phyloP scores from a whole-genome alignment of 257 asterid genomes.

The Eustoma russellianum region DNA sequence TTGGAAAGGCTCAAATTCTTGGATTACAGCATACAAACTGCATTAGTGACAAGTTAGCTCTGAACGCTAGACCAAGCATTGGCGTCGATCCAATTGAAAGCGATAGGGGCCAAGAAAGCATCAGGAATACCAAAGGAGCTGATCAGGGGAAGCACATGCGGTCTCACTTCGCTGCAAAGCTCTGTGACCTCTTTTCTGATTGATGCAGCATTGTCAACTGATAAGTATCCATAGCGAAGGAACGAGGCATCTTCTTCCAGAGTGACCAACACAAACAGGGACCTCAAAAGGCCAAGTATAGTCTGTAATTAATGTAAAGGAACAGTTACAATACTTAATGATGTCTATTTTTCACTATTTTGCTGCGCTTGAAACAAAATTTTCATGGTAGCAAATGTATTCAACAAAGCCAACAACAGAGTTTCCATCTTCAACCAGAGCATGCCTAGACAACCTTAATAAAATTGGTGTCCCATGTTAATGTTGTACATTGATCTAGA shows the following conservation, averaged over 20 bases:
- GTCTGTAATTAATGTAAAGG: slow-evolving; percentile 33
- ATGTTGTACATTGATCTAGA: not conserved
- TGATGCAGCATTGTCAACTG: slow-evolving; percentile 46
- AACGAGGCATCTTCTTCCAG: slow-evolving; percentile 87
- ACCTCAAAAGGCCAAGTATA: slow-evolving; percentile 56
- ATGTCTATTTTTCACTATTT: not conserved
- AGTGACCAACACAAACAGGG: slow-evolving; percentile 49
- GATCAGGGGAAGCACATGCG: slow-evolving; percentile 76
- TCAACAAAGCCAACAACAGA: not conserved
- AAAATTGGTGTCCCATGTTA: not conserved
- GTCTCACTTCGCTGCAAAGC: slow-evolving; percentile 72
- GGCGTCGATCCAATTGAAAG: slow-evolving; percentile 89
- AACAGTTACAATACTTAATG: not conserved
- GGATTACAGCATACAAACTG: not conserved
- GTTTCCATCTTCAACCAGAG: not conserved
- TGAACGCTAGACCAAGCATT: slow-evolving; percentile 54
- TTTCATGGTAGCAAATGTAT: not conserved
- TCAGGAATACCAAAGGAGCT: slow-evolving; percentile 81
- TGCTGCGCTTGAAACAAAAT: not conserved
- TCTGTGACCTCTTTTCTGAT: slow-evolving; percentile 68
- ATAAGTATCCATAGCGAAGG: slow-evolving; percentile 72
- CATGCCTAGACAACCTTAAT: too few species aligned
- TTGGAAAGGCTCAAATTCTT: too few species aligned
- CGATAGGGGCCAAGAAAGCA: slow-evolving; percentile 82
- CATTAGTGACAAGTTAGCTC: slow-evolving; percentile 3